These are phyloP conservation scores for Brasenia schreberi DNA, from an alignment of 164 flowering plant genomes.

Conservation along the genomic window DNA sequence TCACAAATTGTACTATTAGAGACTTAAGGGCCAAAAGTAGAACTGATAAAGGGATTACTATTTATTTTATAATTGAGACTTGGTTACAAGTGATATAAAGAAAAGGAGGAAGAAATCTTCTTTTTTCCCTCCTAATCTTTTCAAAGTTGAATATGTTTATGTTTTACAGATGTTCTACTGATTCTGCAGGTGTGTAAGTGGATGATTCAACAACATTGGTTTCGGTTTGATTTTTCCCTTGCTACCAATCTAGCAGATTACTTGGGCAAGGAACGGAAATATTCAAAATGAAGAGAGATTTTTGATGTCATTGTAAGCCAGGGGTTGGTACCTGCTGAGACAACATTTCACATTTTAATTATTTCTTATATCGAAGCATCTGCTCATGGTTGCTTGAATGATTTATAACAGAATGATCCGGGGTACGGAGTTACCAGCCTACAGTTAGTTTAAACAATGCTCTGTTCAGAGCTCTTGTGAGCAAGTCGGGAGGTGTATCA, in stretches of 20 bases:
- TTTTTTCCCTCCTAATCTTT: not conserved
- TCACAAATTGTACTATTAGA: no score
- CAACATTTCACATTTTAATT: conserved; percentile 73
- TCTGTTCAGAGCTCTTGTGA: conserved; percentile 66
- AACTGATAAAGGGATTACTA: no score
- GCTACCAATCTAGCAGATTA: conserved; percentile 84
- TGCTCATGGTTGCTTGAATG: conserved; percentile 38
- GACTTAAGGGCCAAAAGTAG: no score
- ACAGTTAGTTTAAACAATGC: conserved; percentile 76
- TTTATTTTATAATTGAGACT: no score
- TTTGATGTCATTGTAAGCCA: conserved; percentile 77
- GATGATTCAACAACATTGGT: conserved; percentile 89
- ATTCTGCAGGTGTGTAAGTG: conserved; percentile 71
- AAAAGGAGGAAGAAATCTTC: not conserved
- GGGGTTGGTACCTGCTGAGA: conserved; percentile 77
- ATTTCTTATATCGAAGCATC: conserved; percentile 74
- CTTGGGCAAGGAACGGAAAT: conserved; percentile 79
- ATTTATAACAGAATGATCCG: conserved; percentile 92
- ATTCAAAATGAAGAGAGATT: conserved; percentile 66
- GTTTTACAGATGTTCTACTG: not conserved
- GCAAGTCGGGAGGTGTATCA: conserved; percentile 45
- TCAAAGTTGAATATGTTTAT: not conserved
- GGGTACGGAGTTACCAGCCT: conserved; percentile 75
- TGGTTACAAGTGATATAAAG: no score
- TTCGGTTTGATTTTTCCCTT: conserved; percentile 73